These are phyloP conservation scores for Aschersonia sp. DNA, from an alignment of 2,329 filamentous ascomycete species.

Conservation along the genomic window DNA sequence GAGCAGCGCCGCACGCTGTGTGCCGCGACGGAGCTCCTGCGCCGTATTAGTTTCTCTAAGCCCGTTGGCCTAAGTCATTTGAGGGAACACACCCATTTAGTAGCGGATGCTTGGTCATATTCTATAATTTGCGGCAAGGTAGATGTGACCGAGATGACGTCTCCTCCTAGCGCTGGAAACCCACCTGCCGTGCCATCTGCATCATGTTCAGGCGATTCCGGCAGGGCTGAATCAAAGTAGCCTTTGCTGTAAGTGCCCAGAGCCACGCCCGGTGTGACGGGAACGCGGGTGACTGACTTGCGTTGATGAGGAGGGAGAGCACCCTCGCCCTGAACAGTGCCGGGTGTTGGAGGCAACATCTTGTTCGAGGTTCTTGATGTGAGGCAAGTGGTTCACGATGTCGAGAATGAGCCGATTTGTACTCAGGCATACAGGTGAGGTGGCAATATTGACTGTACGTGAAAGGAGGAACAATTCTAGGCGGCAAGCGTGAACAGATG, in stretches of 20 bases:
- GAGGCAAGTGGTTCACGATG: background rate
- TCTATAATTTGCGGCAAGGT: constrained; percentile 1
- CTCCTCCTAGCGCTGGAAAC: background rate
- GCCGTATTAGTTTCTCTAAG: background rate
- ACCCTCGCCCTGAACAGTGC: background rate
- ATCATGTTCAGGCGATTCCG: background rate
- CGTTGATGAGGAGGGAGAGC: constrained; percentile 3
- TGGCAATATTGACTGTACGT: too few relatives aligned
- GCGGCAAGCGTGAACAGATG: too few relatives aligned
- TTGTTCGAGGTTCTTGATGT: background rate
- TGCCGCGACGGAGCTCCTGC: constrained; percentile 27
- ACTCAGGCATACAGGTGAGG: too few relatives aligned
- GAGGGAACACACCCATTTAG: background rate
- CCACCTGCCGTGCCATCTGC: background rate
- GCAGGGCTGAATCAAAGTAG: background rate
- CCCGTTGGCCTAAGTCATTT: background rate
- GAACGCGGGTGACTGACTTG: constrained; percentile 1
- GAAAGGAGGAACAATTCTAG: too few relatives aligned
- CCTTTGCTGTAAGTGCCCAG: constrained; percentile 2
- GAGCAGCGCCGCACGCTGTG: constrained; percentile 79
- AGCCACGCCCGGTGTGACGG: constrained; percentile 4
- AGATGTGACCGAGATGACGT: constrained; percentile 3
- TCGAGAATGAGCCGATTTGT: background rate
- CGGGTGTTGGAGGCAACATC: background rate
- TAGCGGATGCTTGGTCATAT: background rate